Percentiles rank a stretch among this genome's conserved stretches.
phyloP scores from a whole-genome alignment of 139 green algal species.

The Coccomyxa sp. region DNA sequence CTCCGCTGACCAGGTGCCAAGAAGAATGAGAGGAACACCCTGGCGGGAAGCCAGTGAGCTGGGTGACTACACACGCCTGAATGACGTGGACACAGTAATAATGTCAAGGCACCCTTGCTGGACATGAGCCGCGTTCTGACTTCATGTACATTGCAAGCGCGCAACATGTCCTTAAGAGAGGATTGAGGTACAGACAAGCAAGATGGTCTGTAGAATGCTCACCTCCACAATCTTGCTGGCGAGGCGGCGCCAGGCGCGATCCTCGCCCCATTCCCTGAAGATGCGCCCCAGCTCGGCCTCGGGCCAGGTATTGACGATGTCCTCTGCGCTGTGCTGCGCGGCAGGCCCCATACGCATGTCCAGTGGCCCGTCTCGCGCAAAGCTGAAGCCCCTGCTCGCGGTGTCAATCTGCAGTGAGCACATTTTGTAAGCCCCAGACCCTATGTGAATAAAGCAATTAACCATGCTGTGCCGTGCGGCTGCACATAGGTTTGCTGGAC shows the following conservation, averaged over 20 bases:
- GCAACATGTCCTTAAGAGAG: no score
- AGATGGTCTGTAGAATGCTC: no score
- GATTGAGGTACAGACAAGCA: no score
- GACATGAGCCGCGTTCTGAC: neutral
- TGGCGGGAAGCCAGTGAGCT: no score
- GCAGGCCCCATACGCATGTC: slow-evolving; percentile 90
- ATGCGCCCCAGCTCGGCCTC: slow-evolving; percentile 82
- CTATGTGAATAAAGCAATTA: neutral
- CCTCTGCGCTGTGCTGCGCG: slow-evolving; percentile 55
- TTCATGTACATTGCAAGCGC: no score
- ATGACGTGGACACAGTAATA: no score
- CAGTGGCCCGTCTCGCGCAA: slow-evolving; percentile 62
- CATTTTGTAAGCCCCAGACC: neutral
- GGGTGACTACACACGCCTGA: no score
- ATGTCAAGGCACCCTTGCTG: no score
- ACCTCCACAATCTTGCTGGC: slow-evolving; percentile 38
- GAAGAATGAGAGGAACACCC: no score
- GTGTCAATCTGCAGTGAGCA: slow-evolving; percentile 69
- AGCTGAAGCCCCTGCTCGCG: slow-evolving; percentile 82
- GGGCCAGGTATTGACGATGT: slow-evolving; percentile 82
- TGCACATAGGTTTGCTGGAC: neutral
- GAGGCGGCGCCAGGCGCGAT: slow-evolving; percentile 76
- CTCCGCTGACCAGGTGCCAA: no score
- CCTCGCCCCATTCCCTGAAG: slow-evolving; percentile 90
- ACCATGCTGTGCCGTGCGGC: neutral